Evolutionary conservation across 768 basidiomycete species (phyloP).

Genomic region (Boletus sp.): DNA sequence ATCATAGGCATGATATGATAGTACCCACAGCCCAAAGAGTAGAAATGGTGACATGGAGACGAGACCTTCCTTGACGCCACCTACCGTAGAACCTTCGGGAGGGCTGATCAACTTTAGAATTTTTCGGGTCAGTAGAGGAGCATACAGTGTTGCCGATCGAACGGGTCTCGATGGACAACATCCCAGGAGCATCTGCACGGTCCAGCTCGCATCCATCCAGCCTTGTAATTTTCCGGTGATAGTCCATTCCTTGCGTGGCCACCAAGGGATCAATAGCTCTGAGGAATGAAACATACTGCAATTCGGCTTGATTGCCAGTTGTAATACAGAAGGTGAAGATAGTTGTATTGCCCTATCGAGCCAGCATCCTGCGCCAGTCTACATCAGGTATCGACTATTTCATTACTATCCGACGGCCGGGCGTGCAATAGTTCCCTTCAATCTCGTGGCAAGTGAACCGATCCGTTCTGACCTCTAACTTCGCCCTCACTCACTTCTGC

Average conservation of each 20-base stretch:
- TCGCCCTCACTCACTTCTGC: background rate
- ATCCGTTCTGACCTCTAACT: background rate
- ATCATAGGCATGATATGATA: no score
- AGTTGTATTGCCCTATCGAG: background rate
- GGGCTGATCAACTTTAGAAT: background rate
- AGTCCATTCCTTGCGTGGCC: no score
- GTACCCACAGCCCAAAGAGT: no score
- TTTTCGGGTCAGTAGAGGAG: background rate
- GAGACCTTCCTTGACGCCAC: no score
- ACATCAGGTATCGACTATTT: background rate
- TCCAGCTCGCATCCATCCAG: no score
- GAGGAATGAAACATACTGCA: background rate
- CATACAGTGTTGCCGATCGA: background rate
- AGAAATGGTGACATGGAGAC: no score
- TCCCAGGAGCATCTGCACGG: background rate
- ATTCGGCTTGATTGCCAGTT: background rate
- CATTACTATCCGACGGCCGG: background rate
- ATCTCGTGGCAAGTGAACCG: background rate
- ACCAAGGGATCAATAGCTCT: background rate
- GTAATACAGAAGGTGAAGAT: background rate
- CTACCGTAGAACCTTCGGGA: background rate
- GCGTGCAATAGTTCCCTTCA: background rate
- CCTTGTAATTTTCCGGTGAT: background rate
- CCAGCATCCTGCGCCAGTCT: background rate
- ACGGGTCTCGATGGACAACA: background rate